Evolutionary conservation across 2,329 filamentous ascomycete species (phyloP), one percentile per base, ranked within the genome.

Genomic region (Neocucurbitaria cava): DNA sequence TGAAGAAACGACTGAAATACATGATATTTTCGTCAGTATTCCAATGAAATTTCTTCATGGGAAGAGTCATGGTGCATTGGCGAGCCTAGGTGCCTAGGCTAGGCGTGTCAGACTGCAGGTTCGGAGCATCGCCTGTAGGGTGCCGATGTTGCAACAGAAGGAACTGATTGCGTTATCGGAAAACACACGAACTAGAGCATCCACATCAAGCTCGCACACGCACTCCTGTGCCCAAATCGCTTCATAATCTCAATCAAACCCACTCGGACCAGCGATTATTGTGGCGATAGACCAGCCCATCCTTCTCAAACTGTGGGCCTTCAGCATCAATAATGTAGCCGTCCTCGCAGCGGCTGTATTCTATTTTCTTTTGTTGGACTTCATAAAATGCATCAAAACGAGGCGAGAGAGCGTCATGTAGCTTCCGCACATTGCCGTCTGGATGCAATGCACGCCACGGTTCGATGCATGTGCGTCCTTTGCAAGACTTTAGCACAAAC

Each of bases 401-500:
- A 0, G 68, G 23, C 5, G 73, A 54, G 33, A 88, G 71, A 1
- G 85, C 85, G 51, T 85, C 82, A 0, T 72, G 65, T 2, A 88
- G 72, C 21, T 70, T 83, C 18, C 70, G 64, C 1, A 88, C 85
- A 28, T 79, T 71, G 2, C 81, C 83, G 1, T 71, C 72, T 0
- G 85, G 85, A 59, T 87, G 85, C 2, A 88, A 72, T 1, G 78
- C 77, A 13, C 74, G 73, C 86, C 86, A 88, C 0, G 86, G 86
- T 21, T 80, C 71, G 3, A 79, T 48, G 62, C 86, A 88, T 0
- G 78, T 77, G 9, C 75, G 61, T 8, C 79, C 82, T 64, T 83
- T 82, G 71, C 86, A 88, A 3, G 83, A 83, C 73, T 88, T 88
- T 21, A 86, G 76, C 1, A 87, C 83, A 55, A 88, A 74, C 42